phyloP scores from a whole-genome alignment of 805 yeast species.

The Yamadazyma philogaea region DNA sequence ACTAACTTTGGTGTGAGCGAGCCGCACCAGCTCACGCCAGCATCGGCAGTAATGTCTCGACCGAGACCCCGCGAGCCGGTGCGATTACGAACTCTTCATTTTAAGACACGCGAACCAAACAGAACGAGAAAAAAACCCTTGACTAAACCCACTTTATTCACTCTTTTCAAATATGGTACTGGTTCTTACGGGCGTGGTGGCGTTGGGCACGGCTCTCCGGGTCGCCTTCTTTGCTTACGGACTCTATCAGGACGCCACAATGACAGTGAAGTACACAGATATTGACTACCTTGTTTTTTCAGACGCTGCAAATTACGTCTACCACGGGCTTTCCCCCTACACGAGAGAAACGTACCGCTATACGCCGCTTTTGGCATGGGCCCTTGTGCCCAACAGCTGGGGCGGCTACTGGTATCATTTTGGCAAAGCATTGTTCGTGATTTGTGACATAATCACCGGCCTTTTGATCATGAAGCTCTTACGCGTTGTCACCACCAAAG shows the following conservation, averaged over 20 bases:
- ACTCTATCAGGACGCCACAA: slow-evolving; percentile 74
- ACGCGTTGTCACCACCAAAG: slow-evolving; percentile 24
- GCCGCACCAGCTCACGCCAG: not conserved
- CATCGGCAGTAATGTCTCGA: not conserved
- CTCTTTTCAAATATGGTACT: slow-evolving; percentile 1
- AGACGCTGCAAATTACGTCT: slow-evolving; percentile 80
- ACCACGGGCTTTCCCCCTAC: slow-evolving; percentile 66
- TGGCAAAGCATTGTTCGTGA: slow-evolving; percentile 76
- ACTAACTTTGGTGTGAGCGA: not conserved
- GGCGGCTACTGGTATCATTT: slow-evolving; percentile 47
- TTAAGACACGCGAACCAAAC: too few species aligned
- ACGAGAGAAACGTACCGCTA: slow-evolving; percentile 85
- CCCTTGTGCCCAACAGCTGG: slow-evolving; percentile 65
- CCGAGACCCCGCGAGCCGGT: not conserved
- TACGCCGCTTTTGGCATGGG: slow-evolving; percentile 87
- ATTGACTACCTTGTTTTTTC: slow-evolving; percentile 92
- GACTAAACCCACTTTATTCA: slow-evolving; percentile 4
- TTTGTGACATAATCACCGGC: slow-evolving; percentile 83
- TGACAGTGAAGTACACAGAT: slow-evolving; percentile 86
- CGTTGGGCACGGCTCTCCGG: slow-evolving; percentile 34
- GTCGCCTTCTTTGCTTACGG: slow-evolving; percentile 73
- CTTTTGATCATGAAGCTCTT: slow-evolving; percentile 43
- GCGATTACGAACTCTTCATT: too few species aligned
- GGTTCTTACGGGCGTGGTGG: slow-evolving; percentile 1
- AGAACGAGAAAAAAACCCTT: slow-evolving; percentile 1